phyloP scores from a whole-genome alignment of 345 rosid species.

The Melaleuca alternifolia region DNA sequence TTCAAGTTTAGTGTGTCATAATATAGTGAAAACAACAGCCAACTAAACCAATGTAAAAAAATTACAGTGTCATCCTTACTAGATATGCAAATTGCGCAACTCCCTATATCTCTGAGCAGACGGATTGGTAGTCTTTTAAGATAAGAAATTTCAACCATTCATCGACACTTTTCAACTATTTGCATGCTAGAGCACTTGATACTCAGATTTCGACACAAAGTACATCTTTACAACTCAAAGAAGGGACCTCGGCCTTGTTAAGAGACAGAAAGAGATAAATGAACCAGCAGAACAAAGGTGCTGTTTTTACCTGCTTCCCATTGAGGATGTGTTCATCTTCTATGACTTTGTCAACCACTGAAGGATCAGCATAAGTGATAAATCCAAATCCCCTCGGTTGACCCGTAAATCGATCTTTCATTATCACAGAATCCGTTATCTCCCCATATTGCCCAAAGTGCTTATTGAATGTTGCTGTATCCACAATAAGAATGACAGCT shows the following conservation, averaged over 20 bases:
- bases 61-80: neutral
- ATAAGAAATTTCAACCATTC: neutral
- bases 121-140: neutral
- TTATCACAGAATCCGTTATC: constrained; percentile 79
- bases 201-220: neutral
- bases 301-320: constrained; percentile 63
- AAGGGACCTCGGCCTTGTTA: neutral
- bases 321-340: constrained; percentile 62
- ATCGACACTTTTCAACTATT: neutral
- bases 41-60: neutral
- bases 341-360: constrained; percentile 80
- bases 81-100: neutral
- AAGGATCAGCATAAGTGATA: constrained; percentile 77
- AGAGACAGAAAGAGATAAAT: neutral
- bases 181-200: neutral
- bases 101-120: neutral
- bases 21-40: neutral
- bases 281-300: neutral
- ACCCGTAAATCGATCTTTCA: constrained; percentile 79
- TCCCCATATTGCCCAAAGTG: constrained; percentile 82
- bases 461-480: constrained; percentile 54
- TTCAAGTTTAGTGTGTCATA: neutral
- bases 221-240: neutral
- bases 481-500: neutral
- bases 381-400: constrained; percentile 93